A percentile compares a stretch with the other conserved stretches of the same genome.
These are phyloP conservation scores for Nitzschia sp. DNA, from an alignment of 108 stramenopile genomes.

Conservation along the genomic window DNA sequence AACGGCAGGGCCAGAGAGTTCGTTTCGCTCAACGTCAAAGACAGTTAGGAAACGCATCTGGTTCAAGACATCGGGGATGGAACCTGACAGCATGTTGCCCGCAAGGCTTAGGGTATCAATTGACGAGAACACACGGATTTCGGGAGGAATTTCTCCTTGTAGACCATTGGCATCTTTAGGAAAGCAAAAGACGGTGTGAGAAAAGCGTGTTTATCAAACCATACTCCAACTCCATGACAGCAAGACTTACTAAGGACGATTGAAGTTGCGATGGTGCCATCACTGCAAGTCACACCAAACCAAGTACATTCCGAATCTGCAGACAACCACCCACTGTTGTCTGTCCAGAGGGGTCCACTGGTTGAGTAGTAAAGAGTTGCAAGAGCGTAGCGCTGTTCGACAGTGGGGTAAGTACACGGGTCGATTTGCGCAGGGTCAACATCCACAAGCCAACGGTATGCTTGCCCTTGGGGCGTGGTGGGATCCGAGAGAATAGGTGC, in stretches of 20 bases:
- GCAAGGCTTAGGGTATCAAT: conserved; percentile 31
- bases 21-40: conserved; percentile 35
- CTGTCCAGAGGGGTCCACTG: conserved; percentile 41
- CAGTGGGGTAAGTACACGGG: conserved; percentile 44
- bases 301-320: conserved; percentile 43
- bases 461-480: conserved; percentile 52
- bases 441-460: conserved; percentile 42
- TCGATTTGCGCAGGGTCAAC: conserved; percentile 38
- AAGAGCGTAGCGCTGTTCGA: conserved; percentile 49
- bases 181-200: background rate
- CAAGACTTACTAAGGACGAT: conserved; percentile 18
- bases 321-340: conserved; percentile 43
- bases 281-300: conserved; percentile 49
- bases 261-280: background rate
- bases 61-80: conserved; percentile 36
- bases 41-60: conserved; percentile 10
- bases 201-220: too few relatives aligned
- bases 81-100: conserved; percentile 31
- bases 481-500: conserved; percentile 30
- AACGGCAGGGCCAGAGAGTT: conserved; percentile 23
- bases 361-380: conserved; percentile 51
- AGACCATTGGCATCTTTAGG: conserved; percentile 16
- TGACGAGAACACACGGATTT: conserved; percentile 31
- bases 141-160: conserved; percentile 28
- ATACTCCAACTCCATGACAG: background rate